phyloP scores from a whole-genome alignment of 1,139 yeast genomes.

The Hyphopichia fennica region DNA sequence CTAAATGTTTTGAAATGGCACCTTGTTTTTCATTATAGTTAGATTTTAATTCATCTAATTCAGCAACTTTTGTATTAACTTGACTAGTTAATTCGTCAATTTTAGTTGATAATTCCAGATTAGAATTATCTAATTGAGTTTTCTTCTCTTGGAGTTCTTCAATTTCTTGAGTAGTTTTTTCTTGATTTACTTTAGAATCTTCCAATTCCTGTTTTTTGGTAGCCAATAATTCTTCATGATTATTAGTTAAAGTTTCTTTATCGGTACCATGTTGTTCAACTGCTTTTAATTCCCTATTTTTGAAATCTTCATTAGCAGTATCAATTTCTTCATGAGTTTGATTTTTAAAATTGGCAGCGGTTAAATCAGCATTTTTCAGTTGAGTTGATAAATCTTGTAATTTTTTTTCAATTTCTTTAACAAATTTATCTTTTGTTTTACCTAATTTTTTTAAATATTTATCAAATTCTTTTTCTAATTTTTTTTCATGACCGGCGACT shows the following conservation, averaged over 20 bases:
- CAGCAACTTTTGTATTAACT: conserved; percentile 39
- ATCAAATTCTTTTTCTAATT: conserved; percentile 42
- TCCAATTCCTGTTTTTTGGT: conserved; percentile 52
- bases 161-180: conserved; percentile 45
- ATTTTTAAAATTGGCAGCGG: conserved; percentile 38
- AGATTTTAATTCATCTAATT: conserved; percentile 41
- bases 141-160: conserved; percentile 46
- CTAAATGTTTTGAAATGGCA: conserved; percentile 33
- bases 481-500: conserved; percentile 43
- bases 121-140: conserved; percentile 38
- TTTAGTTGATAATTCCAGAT: conserved; percentile 42
- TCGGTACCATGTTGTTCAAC: conserved; percentile 47
- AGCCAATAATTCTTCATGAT: conserved; percentile 48
- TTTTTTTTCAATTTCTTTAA: conserved; percentile 38
- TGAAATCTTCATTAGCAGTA: conserved; percentile 46
- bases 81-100: conserved; percentile 45
- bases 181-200: conserved; percentile 48
- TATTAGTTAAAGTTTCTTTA: conserved; percentile 43
- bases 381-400: conserved; percentile 31
- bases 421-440: conserved; percentile 41
- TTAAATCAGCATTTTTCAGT: conserved; percentile 30
- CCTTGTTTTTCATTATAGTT: conserved; percentile 42
- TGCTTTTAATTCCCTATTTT: conserved; percentile 48
- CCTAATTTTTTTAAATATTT: conserved; percentile 41
- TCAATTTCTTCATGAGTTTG: conserved; percentile 44